Conservation (phyloP, 805 yeast genomes). For the Ogataea trehalophila region DNA sequence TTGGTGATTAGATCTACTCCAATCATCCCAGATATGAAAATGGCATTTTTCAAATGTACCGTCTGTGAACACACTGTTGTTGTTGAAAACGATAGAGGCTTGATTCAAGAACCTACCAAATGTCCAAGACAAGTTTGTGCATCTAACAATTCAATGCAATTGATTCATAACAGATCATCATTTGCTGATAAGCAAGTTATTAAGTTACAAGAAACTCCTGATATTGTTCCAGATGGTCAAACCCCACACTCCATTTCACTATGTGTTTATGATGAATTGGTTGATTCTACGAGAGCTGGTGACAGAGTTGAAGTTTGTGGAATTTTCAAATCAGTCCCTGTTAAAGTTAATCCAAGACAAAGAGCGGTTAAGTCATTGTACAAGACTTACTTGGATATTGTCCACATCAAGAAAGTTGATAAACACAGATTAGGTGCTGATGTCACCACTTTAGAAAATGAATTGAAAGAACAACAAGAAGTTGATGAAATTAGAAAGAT, state of each 20-base stretch:
- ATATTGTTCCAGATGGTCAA: conserved; percentile 95
- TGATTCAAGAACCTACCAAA: conserved; percentile 84
- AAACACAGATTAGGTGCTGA: conserved; percentile 78
- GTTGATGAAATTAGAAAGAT: conserved; percentile 73
- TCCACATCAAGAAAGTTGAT: conserved; percentile 85
- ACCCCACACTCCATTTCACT: conserved; percentile 95
- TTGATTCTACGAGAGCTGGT: conserved; percentile 93
- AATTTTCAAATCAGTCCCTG: conserved; percentile 88
- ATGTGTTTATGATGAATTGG: conserved; percentile 93
- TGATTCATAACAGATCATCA: conserved; percentile 86
- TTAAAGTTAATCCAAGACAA: conserved; percentile 79
- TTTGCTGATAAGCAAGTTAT: conserved; percentile 96
- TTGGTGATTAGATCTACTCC: conserved; percentile 84
- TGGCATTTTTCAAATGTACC: conserved; percentile 90
- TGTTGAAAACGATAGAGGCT: conserved; percentile 92
- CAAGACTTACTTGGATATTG: conserved; percentile 92
- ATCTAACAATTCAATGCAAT: conserved; percentile 78
- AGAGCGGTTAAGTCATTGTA: conserved; percentile 77
- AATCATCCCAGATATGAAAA: conserved; percentile 95
- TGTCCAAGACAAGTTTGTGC: conserved; percentile 90
- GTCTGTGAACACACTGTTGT: conserved; percentile 91
- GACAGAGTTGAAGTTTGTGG: conserved; percentile 96
- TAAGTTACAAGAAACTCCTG: conserved; percentile 77
- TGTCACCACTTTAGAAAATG: conserved; percentile 60
- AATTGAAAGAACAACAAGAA: conserved; percentile 55